Percentiles rank a stretch among this genome's conserved stretches.
phyloP scores from a whole-genome alignment of 345 rosid genomes.

The Brassica napus region Da-Ae NC_063439.1:25947501-25948000 shows the following conservation, averaged over 20 bases:
- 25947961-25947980: conserved; percentile 28
- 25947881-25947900: conserved; percentile 33
- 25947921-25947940: conserved; percentile 41
- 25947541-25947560: background rate
- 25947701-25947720: background rate
- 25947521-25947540: background rate
- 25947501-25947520: background rate
- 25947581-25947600: background rate
- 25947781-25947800: conserved; percentile 19
- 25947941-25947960: conserved; percentile 18
- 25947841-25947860: background rate
- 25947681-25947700: background rate
- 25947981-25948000: conserved; percentile 28
- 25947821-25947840: conserved; percentile 5
- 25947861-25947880: background rate
- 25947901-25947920: conserved; percentile 40
- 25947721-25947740: conserved; percentile 3
- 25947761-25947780: background rate
- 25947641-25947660: background rate
- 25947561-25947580: background rate
- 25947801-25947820: background rate
- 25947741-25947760: conserved; percentile 27
- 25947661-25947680: background rate
- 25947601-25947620: background rate
- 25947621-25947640: background rate